Base-by-base conservation (phyloP, 192 early-diverging fungal species). In the Coemansia aciculifera region DNA sequence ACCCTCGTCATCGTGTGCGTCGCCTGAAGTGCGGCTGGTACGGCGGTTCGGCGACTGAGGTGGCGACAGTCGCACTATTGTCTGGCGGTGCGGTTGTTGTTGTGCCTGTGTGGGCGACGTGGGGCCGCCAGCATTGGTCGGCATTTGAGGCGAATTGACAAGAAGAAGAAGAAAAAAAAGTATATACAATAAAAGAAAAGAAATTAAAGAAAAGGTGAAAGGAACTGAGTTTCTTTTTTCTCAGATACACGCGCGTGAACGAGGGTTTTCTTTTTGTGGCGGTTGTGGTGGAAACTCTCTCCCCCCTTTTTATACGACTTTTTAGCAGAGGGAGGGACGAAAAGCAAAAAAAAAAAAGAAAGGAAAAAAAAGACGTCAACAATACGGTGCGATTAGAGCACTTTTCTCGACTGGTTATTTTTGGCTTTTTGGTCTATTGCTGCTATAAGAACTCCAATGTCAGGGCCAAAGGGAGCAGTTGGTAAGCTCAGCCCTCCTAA, bases 51-150 rank as follows among this genome's bases (percentile, higher is more conserved):
- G 42, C 4, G 48, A 7, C 42, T 32, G 56, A 15, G 59, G 29
- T 15, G 78, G 78, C 66, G 67, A 44, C 10, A 81, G 64, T 59
- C 71, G 73, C 3, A 81, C 73, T 24, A 81, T 81, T n/a, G 78
- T 81, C 21, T 73, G 60, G 17, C 73, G 73, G 12, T 46, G 40
- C 3, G 17, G 32, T 42, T 66, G 65, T 43, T 29, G 63, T 40
- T 46, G 52, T 10, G 57, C 49, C 8, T 59, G 56, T n/a, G 60
- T 46, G n/a, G 54, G 59, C 32, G 44, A 19, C 44, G 44, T 62
- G 11, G 46, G 36, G 36, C 36, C 59, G 6, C 32, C 32, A 59
- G 34, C 34, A 19, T 10, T 60, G 2, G 21, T 24, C 21, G 59
- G 27, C 37, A 60, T 38, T 38, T 60, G 40, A 15, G 40, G 40